These are phyloP conservation scores for Boehmeria nivea DNA, from an alignment of 306 rosid genomes.

Conservation along the genomic window DNA sequence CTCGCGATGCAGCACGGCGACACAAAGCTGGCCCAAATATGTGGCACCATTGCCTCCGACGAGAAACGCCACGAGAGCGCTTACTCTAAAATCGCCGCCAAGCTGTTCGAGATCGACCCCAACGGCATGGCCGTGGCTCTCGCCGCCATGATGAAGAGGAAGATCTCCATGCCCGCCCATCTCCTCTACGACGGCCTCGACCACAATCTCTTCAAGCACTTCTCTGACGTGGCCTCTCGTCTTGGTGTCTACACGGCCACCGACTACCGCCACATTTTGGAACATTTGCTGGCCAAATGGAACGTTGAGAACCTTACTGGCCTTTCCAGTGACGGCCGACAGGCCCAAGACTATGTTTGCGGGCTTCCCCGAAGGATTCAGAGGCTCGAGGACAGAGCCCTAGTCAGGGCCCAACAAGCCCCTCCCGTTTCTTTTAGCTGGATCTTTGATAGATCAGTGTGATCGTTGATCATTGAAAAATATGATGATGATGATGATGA, in stretches of 20 bases:
- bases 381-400: neutral
- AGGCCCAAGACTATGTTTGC: neutral
- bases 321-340: neutral
- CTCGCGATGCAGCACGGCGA: neutral
- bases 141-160: neutral
- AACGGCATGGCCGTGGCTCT: neutral
- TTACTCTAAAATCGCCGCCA: neutral
- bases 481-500: too few relatives aligned
- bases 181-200: constrained; percentile 1
- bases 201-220: neutral
- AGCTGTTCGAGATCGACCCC: neutral
- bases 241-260: neutral
- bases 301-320: neutral
- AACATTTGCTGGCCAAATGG: neutral
- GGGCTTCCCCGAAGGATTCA: neutral
- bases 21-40: neutral
- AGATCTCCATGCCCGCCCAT: constrained; percentile 1
- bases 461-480: too few relatives aligned
- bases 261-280: neutral
- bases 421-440: neutral
- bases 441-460: too few relatives aligned
- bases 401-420: neutral
- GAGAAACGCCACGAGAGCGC: constrained; percentile 6
- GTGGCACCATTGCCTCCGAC: constrained; percentile 1
- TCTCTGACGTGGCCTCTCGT: neutral